Percentiles rank a stretch among this genome's conserved stretches.
phyloP scores from a whole-genome alignment of 1,284 basidiomycete species.

The Laetiporus sulphureus region DNA sequence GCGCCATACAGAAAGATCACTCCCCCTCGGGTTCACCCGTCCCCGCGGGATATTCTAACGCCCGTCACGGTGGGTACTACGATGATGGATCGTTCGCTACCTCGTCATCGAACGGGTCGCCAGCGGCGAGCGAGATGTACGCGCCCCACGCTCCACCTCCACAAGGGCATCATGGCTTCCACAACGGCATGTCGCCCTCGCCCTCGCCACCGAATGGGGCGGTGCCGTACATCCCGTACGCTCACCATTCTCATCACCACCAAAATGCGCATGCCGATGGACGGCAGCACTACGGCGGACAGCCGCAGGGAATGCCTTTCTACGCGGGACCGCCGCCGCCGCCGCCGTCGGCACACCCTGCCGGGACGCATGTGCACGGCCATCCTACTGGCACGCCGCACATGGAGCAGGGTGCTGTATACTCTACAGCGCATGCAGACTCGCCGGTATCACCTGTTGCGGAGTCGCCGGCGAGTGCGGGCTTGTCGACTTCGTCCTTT shows the following conservation, averaged over 20 bases:
- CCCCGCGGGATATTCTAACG: conserved; percentile 26
- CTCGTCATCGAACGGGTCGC: conserved; percentile 41
- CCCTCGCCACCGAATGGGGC: conserved; percentile 50
- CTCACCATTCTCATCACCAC: conserved; percentile 18
- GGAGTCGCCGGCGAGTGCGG: conserved; percentile 23
- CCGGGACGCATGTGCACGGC: conserved; percentile 13
- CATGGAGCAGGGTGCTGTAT: too few species aligned
- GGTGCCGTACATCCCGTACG: conserved; percentile 49
- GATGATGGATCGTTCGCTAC: conserved; percentile 43
- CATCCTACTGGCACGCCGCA: too few species aligned
- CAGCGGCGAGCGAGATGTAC: conserved; percentile 50
- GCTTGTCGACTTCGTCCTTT: conserved; percentile 36
- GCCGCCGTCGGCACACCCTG: conserved; percentile 4
- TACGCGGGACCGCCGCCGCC: conserved; percentile 17
- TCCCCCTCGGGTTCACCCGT: conserved; percentile 34
- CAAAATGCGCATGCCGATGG: conserved; percentile 14
- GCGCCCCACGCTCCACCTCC: conserved; percentile 37
- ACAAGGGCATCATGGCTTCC: conserved; percentile 30
- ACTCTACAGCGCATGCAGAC: too few species aligned
- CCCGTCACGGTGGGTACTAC: conserved; percentile 36
- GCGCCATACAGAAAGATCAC: conserved; percentile 31
- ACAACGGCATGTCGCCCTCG: conserved; percentile 33
- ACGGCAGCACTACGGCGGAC: conserved; percentile 17
- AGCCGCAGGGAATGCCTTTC: conserved; percentile 12
- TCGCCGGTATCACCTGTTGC: conserved; percentile 36